phyloP scores from a whole-genome alignment of 129 eudicot species.

The Chrysanthemum lavandulifolium region DNA sequence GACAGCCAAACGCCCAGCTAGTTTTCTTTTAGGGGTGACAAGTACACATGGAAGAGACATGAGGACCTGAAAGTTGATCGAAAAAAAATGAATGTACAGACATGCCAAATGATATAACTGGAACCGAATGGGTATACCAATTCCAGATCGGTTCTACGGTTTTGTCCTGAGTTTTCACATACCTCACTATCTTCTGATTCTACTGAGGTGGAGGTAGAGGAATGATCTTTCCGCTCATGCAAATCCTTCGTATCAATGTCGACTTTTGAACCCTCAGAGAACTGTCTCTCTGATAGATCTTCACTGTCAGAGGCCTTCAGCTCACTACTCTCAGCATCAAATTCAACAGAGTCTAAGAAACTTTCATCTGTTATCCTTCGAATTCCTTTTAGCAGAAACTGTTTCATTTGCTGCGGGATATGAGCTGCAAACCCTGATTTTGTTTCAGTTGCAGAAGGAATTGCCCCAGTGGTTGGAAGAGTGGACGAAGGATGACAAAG shows the following conservation, averaged over 20 bases:
- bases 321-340: slow-evolving; percentile 54
- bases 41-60: slow-evolving; percentile 90
- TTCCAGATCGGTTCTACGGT: slow-evolving; percentile 1
- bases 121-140: neutral
- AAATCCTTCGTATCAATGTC: slow-evolving; percentile 50
- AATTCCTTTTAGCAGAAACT: slow-evolving; percentile 82
- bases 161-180: slow-evolving; percentile 10
- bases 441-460: slow-evolving; percentile 46
- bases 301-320: slow-evolving; percentile 51
- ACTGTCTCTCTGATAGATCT: slow-evolving; percentile 35
- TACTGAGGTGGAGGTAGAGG: slow-evolving; percentile 37
- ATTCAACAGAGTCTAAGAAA: slow-evolving; percentile 53
- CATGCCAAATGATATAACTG: neutral
- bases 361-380: slow-evolving; percentile 79
- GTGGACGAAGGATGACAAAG: slow-evolving; percentile 74
- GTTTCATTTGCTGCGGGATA: slow-evolving; percentile 93
- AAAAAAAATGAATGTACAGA: slow-evolving; percentile 26
- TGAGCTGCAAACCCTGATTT: slow-evolving; percentile 66
- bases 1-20: slow-evolving; percentile 87
- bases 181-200: slow-evolving; percentile 90
- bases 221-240: slow-evolving; percentile 54
- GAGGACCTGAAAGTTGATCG: slow-evolving; percentile 68
- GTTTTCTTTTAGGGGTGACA: slow-evolving; percentile 90
- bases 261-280: slow-evolving; percentile 33
- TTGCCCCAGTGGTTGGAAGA: slow-evolving; percentile 40